Evolutionary conservation across 2,329 filamentous ascomycete species (phyloP), one percentile per base, ranked within the genome.

Genomic region (Penicillium sp.): DNA sequence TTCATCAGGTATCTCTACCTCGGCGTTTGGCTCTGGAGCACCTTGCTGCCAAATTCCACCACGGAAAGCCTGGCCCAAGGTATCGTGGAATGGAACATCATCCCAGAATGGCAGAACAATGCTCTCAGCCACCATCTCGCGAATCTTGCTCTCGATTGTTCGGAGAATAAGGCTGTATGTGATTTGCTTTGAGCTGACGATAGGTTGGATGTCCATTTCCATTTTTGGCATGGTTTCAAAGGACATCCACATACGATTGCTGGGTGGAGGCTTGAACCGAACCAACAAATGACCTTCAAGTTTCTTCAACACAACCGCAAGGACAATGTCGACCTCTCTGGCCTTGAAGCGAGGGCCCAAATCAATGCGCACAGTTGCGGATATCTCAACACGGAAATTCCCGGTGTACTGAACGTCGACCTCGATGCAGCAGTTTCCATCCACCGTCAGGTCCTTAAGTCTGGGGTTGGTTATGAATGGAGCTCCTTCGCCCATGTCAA

Each of bases 51-150:
- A 99, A 18, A 97, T 89, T 0, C 94, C 94, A 10, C 93, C 94
- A 63, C 94, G 84, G 81, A 91, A 92, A 18, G 79, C 76, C 70
- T 96, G 91, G 53, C 84, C 79, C 52, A 87, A 82, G 0, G 92
- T 97, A 64, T 89, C 86, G 69, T 91, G 88, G 72, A 99, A 97
- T 0, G 94, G 92, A 22, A 91, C 83, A 70, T 99, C 94, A 61
- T 99, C 94, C 93, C 94, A 99, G 69, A 96, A 96, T 0, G 94
- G 94, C 52, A 88, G 80, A 2, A 99, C 94, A 18, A 97, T 73
- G 1, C 92, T 96, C 75, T 99, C 94, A 9, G 89, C 90, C 56
- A 99, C 83, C 8, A 97, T 92, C 73, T 97, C 92, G 67, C 95
- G 90, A 70, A 99, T 97, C 47, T 92, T 84, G 67, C 90, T 96